These are phyloP conservation scores for Xenoacremonium recifei DNA, from an alignment of 2,329 filamentous ascomycete genomes.

Conservation along the genomic window DNA sequence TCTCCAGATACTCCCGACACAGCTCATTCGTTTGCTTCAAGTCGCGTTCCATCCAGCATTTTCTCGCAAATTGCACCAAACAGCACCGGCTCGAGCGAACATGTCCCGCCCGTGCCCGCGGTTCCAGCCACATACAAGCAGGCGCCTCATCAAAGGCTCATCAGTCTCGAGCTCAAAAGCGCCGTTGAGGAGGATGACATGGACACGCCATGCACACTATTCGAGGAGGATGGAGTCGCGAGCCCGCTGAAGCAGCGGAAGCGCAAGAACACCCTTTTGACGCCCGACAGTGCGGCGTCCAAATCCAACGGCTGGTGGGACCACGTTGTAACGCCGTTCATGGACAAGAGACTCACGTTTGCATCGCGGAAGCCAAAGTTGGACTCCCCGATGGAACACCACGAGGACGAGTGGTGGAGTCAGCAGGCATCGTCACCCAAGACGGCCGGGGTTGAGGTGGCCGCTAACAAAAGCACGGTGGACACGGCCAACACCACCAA, in stretches of 20 bases:
- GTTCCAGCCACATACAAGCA: conserved; percentile 47
- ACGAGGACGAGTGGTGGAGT: conserved; percentile 39
- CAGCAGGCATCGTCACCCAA: conserved; percentile 12
- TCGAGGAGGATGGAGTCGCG: conserved; percentile 64
- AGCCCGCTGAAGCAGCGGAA: conserved; percentile 37
- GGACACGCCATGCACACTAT: conserved; percentile 62
- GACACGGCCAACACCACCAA: too few relatives aligned
- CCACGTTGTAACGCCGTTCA: conserved; percentile 69
- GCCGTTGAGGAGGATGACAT: conserved; percentile 48
- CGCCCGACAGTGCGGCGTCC: conserved; percentile 51
- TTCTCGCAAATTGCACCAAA: conserved; percentile 56
- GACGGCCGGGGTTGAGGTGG: too few relatives aligned
- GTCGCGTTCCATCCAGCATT: conserved; percentile 54
- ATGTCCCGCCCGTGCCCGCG: conserved; percentile 59
- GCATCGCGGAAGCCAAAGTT: conserved; percentile 35
- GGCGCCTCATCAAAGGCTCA: conserved; percentile 30
- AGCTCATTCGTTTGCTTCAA: conserved; percentile 37
- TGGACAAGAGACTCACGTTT: conserved; percentile 44
- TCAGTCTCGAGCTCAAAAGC: conserved; percentile 33
- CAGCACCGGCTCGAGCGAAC: conserved; percentile 24
- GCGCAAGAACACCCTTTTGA: conserved; percentile 35
- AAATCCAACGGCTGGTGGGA: conserved; percentile 76
- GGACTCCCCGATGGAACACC: conserved; percentile 29
- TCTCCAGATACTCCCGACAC: conserved; percentile 61
- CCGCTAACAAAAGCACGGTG: too few relatives aligned